Evolutionary conservation across 2,329 filamentous ascomycete species (phyloP), one percentile per base, ranked within the genome.

Genomic region (Aspergillus intermedius): DNA sequence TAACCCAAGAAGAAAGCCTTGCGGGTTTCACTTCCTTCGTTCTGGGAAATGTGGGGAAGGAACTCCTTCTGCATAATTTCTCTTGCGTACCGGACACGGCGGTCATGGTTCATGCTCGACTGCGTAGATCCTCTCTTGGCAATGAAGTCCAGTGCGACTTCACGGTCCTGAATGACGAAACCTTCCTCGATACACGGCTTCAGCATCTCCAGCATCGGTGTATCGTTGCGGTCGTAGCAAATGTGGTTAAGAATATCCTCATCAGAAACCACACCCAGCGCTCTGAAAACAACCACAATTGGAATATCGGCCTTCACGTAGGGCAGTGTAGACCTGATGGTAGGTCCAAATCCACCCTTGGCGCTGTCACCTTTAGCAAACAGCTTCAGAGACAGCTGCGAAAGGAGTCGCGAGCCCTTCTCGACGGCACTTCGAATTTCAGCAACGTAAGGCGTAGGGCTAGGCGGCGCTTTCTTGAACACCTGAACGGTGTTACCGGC

Each of bases 1-100:
- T 98, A 98, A 19, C 94, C 93, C 44, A 98, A 76, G 78, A 97
- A 98, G 73, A 95, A 98, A 2, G 94, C 93, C 68, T 98, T 98
- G 50, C 89, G 79, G 1, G 91, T 97, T 68, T 97, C 91, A 59
- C 89, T 94, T 23, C 93, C 93, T 69, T 96, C 90, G 52, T 81
- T 84, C 67, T 98, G 93, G 1, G 91, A 96, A 53, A 98, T 97
- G 64, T 98, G 93, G 21, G 93, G 94, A 42, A 98, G 74, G 56
- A 95, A 87, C 69, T 98, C 94, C 74, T 96, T 97, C 68, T 96
- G 91, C 69, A 98, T 82, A 57, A 98, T 91, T 59, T 97, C 93
- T 62, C 88, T 83, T 3, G 93, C 93, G 56, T 93, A 91, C 60
- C 90, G 85, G 41, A 97, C 83, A 78, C 94, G 93, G 69, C 90